phyloP scores from a whole-genome alignment of 2,329 filamentous ascomycete species.

The Pseudopithomyces maydicus region DNA sequence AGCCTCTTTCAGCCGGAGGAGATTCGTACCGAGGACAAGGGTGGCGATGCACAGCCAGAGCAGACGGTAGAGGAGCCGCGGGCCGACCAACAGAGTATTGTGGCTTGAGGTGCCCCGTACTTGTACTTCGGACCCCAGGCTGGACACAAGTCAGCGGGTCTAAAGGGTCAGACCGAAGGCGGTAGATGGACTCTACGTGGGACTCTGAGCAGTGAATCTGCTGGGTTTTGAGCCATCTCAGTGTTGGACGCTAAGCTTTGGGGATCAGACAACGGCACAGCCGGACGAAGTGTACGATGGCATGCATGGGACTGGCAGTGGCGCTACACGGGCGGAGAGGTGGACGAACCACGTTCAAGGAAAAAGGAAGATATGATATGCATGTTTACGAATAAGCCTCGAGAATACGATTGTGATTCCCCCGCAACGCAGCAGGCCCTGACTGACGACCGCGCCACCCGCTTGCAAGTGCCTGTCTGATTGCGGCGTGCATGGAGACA shows the following conservation, averaged over 20 bases:
- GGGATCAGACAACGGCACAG: conserved; percentile 23
- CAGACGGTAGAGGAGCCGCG: conserved; percentile 47
- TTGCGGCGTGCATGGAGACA: conserved; percentile 19
- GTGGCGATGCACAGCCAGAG: conserved; percentile 41
- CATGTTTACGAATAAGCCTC: conserved; percentile 34
- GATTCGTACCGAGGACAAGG: conserved; percentile 42
- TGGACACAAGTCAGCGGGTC: no score
- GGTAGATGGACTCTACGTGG: no score
- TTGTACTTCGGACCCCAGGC: neutral
- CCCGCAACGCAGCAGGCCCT: conserved; percentile 15
- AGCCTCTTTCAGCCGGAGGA: conserved; percentile 52
- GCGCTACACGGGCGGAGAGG: conserved; percentile 29
- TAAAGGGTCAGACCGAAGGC: no score
- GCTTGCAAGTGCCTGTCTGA: conserved; percentile 18
- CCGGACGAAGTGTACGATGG: conserved; percentile 32
- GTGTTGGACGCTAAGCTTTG: conserved; percentile 19
- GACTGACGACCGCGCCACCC: conserved; percentile 29
- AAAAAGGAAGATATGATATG: conserved; percentile 25
- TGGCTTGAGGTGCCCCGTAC: conserved; percentile 10
- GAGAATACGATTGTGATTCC: conserved; percentile 27
- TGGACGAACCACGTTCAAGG: conserved; percentile 22
- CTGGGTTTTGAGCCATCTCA: neutral
- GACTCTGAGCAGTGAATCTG: neutral
- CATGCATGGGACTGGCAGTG: conserved; percentile 40
- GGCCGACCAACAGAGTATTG: conserved; percentile 45